These are phyloP conservation scores for Strobilomyces echinocephalus DNA, from an alignment of 768 basidiomycete genomes.

Conservation along the genomic window DNA sequence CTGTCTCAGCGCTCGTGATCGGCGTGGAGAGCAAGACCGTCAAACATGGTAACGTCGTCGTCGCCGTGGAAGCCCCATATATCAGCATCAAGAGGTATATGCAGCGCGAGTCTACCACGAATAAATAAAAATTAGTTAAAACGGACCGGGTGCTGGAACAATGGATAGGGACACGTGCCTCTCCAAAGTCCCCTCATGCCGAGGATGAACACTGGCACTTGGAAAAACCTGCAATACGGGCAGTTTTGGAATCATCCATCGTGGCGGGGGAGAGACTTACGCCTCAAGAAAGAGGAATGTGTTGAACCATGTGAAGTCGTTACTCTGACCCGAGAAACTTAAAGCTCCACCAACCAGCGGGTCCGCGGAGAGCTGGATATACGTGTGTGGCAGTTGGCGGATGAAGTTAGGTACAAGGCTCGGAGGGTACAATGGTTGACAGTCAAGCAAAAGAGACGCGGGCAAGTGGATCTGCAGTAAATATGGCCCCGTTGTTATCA, in stretches of 20 bases:
- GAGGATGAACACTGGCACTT: conserved; percentile 74
- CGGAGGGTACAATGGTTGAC: conserved; percentile 61
- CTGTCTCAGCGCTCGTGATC: conserved; percentile 31
- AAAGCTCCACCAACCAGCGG: conserved; percentile 56
- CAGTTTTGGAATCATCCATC: background rate
- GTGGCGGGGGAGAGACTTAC: conserved; percentile 34
- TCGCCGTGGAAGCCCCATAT: conserved; percentile 75
- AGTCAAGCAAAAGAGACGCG: conserved; percentile 64
- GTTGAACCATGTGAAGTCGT: conserved; percentile 56
- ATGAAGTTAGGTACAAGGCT: conserved; percentile 46
- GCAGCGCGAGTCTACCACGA: conserved; percentile 39
- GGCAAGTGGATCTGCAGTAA: conserved; percentile 55
- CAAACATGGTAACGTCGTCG: conserved; percentile 73
- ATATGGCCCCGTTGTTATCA: background rate
- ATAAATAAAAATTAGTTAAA: background rate
- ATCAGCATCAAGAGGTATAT: conserved; percentile 63
- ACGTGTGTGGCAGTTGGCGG: conserved; percentile 41
- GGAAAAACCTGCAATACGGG: conserved; percentile 42
- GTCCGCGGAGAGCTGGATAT: conserved; percentile 58
- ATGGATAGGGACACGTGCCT: conserved; percentile 31
- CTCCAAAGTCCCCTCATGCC: conserved; percentile 57
- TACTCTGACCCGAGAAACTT: conserved; percentile 35
- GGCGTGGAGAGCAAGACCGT: conserved; percentile 54
- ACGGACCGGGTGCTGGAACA: background rate
- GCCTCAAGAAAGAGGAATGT: conserved; percentile 58